Conservation (phyloP, 148 eudicot genomes). For the Beta vulgaris region DNA sequence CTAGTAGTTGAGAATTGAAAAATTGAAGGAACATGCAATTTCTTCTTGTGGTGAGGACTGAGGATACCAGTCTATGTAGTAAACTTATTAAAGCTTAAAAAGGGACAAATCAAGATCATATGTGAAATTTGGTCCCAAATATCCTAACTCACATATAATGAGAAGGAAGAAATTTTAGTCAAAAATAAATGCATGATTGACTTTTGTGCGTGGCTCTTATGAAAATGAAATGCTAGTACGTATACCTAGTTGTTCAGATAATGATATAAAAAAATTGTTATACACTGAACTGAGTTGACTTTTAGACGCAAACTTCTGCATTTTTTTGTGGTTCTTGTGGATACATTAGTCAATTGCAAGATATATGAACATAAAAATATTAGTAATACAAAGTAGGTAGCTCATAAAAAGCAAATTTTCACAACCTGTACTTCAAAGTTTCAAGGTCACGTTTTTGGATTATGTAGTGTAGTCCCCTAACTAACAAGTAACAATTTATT, state of each 20-base stretch:
- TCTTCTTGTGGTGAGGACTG: too few relatives aligned
- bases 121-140: neutral
- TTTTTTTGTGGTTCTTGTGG: neutral
- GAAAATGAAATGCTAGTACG: too few relatives aligned
- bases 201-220: too few relatives aligned
- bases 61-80: too few relatives aligned
- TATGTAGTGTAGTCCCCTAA: neutral
- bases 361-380: neutral
- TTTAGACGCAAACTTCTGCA: neutral
- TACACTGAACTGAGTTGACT: conserved; percentile 20
- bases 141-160: too few relatives aligned
- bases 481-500: neutral
- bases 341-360: conserved; percentile 10
- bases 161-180: neutral
- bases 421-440: conserved; percentile 7
- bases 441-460: conserved; percentile 17
- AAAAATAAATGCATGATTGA: conserved; percentile 13
- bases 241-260: too few relatives aligned
- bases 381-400: too few relatives aligned
- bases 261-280: too few relatives aligned
- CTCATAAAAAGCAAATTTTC: neutral
- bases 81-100: too few relatives aligned
- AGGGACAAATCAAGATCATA: too few relatives aligned
- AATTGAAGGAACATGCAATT: too few relatives aligned
- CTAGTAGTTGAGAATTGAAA: neutral